A percentile compares a stretch with the other conserved stretches of the same genome.
These are phyloP conservation scores for Euphorbia tirucalli DNA, from an alignment of 345 rosid genomes.

Conservation along the genomic window DNA sequence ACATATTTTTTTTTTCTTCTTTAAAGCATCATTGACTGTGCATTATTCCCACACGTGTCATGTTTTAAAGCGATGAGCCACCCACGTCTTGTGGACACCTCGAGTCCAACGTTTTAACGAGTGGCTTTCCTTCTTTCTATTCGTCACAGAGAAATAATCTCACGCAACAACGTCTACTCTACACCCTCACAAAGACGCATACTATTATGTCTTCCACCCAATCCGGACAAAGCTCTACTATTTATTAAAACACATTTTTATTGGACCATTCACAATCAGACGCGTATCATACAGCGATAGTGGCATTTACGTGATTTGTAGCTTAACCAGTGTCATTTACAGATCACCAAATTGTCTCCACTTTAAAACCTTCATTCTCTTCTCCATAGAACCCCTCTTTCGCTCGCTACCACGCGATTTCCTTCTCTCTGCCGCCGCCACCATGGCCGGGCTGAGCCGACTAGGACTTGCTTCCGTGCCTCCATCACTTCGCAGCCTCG, in stretches of 20 bases:
- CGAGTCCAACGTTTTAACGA: not conserved
- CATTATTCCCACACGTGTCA: not conserved
- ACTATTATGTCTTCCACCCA: not conserved
- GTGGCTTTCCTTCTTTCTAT: not conserved
- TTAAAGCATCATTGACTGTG: too few species aligned
- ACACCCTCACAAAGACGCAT: not conserved
- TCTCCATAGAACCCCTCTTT: slow-evolving; percentile 1
- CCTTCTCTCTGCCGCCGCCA: slow-evolving; percentile 33
- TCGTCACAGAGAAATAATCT: not conserved
- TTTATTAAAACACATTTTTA: not conserved
- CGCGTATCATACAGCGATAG: not conserved
- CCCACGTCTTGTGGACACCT: slow-evolving; percentile 20
- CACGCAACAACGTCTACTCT: not conserved
- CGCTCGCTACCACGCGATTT: not conserved
- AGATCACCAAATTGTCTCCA: slow-evolving; percentile 5
- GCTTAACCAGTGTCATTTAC: slow-evolving; percentile 3
- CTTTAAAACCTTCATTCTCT: slow-evolving; percentile 34
- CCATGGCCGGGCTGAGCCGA: slow-evolving; percentile 63
- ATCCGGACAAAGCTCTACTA: not conserved
- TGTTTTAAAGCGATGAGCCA: not conserved
- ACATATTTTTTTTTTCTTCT: not conserved
- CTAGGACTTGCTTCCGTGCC: slow-evolving; percentile 28
- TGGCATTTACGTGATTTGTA: slow-evolving; percentile 33
- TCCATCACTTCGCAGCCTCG: slow-evolving; percentile 18
- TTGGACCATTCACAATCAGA: not conserved